Base-by-base conservation (phyloP, 2,329 filamentous ascomycete species). In the Graphiopsis chlorocephala region DNA sequence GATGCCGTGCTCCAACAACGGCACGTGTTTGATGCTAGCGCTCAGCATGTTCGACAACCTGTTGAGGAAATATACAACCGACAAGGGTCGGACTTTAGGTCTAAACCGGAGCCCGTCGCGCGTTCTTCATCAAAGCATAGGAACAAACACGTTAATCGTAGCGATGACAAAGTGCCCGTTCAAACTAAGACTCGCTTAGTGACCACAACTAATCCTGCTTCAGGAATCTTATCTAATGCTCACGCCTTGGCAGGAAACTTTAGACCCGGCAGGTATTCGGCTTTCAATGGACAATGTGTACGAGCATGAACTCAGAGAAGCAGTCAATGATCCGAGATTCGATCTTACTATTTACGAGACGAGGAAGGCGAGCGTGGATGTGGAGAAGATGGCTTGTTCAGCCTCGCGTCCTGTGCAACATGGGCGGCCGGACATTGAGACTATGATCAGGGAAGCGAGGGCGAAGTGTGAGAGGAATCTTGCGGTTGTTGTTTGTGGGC, bases 401-500 rank as follows among this genome's bases (percentile, higher is more conserved):
- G 4, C 29, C 17, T 26, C 14, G 29, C n/a, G 65, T 66, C 42
- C 55, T 67, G 52, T 70, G 29, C 58, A 63, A 1, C 29, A 56
- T 26, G 68, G 69, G 20, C 65, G 70, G 12, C 69, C 70, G 15
- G 66, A 72, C 47, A 45, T 72, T 3, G 63, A 64, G 58, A 56
- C 23, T 26, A 53, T 68, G 6, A 70, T 72, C 29, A 23, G 64
- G 14, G 64, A 68, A 33, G 61, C 65, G 63, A n/a, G 65, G 15
- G 5, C 42, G 17, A 31, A 63, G 17, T 67, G 65, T 17, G 53
- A 25, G 56, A 63, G 15, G 31, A 68, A 53, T 55, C 35, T 70
- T 64, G 69, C 67, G 12, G 42, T 71, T 11, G 61, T 71, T 15
- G 67, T 63, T 14, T 71, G 67, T 50, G 69, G 68, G 10, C 63